Evolutionary conservation across 176 grass and related monocot genomes (phyloP), one percentile per base, ranked within the genome.

Genomic region (Miscanthus lutarioriparius): DNA sequence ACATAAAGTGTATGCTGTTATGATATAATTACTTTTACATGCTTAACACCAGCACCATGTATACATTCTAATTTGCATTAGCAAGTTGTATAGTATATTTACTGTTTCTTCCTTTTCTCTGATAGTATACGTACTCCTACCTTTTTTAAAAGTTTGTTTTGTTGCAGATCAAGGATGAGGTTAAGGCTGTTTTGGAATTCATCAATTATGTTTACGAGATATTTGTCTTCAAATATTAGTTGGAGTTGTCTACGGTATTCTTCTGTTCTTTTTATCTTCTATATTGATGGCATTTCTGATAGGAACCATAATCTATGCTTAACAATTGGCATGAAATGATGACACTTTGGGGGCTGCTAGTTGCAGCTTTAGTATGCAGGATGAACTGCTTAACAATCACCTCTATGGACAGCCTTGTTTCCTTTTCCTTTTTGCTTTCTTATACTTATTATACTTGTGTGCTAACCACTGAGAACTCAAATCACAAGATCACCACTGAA

Each of bases 201-300:
- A 87, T 98, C 83, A 88, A 89, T 87, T 90, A 92, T 86, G 89
- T 92, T 73, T 98, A 98, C 23, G 80, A 86, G 75, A 84, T 92
- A 90, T 98, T 98, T 84, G 96, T 91, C 11, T 98, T 98, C 82
- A 90, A 92, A 74, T 98, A 93, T 64, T 93, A 98, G 74, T 65
- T 98, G 86, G 96, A 98, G 78, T 83, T 98, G 74, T 98, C 96
- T 74, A 98, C 96, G 70, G 96, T 98, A 92, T 82, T 80, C 8
- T 56, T 78, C 65, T 79, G 44, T 33, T 70, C 13, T 64, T 90
- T 92, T 30, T 66, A 45, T 56, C 51, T 22, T 22, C 6, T 80
- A 11, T 81, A 70, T 69, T 17, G 37, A 53, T 25, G 78, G 32
- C 67, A 68, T 77, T 36, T 75, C 75, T 28, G 25, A n/a, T 62